Evolutionary conservation across 441 rosid species (phyloP).

Genomic region (Gossypium schwendimanii): DNA sequence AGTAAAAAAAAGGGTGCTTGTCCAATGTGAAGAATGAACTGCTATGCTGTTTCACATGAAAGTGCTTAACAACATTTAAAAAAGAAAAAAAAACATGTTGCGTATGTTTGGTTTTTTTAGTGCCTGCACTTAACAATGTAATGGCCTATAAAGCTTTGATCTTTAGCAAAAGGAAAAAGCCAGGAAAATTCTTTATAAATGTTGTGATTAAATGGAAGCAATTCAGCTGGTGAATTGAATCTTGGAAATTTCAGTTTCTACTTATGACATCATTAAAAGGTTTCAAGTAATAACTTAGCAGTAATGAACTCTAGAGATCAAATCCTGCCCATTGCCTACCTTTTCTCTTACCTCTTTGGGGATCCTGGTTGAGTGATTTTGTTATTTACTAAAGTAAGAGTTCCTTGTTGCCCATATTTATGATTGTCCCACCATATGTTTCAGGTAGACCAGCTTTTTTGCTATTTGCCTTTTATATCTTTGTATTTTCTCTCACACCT

Average conservation of each 20-base stretch:
- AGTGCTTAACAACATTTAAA: not conserved
- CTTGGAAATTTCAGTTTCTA: not conserved
- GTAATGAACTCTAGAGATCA: not conserved
- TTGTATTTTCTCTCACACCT: not conserved
- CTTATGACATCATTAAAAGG: not conserved
- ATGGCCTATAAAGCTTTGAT: not conserved
- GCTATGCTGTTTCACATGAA: not conserved
- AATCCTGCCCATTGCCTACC: not conserved
- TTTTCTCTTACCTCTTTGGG: not conserved
- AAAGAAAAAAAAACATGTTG: constrained; percentile 21
- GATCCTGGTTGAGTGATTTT: not conserved
- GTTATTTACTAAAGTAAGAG: not conserved
- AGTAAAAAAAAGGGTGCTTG: not conserved
- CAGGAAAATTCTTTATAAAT: not conserved
- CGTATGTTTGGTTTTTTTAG: constrained; percentile 41
- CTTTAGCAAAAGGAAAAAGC: not conserved
- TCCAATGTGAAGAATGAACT: not conserved
- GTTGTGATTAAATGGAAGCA: not conserved
- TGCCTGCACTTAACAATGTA: not conserved
- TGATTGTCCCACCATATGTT: not conserved
- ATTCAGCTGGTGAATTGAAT: not conserved
- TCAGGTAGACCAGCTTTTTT: not conserved
- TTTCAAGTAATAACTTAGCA: not conserved
- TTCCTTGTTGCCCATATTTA: not conserved
- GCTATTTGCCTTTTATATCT: not conserved